Conservation (phyloP, 2,329 filamentous ascomycete species). For the Alternaria viburni region DNA sequence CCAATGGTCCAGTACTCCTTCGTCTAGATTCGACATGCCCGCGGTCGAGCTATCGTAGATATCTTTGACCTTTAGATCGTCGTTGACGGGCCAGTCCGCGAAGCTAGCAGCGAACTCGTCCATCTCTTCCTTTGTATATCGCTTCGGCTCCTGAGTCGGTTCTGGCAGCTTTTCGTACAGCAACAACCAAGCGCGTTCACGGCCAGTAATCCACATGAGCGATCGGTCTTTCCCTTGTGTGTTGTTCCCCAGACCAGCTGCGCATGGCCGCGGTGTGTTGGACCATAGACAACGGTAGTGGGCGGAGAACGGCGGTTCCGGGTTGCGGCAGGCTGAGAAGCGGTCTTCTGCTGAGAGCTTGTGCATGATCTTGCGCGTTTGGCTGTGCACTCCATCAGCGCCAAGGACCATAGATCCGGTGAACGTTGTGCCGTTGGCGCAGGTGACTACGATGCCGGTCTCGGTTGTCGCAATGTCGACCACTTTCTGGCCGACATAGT, state of each 20-base stretch:
- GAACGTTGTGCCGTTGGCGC: background rate
- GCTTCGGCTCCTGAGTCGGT: background rate
- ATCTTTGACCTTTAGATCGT: background rate
- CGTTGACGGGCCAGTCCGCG: conserved; percentile 4
- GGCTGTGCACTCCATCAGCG: conserved; percentile 1
- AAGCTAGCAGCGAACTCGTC: background rate
- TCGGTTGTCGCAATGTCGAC: background rate
- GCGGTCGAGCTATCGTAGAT: background rate
- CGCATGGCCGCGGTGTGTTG: background rate
- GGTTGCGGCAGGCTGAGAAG: background rate
- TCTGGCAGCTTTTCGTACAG: background rate
- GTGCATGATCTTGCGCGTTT: conserved; percentile 1
- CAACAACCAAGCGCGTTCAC: conserved; percentile 1
- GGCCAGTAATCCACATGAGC: background rate
- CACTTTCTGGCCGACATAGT: background rate
- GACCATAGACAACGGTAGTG: conserved; percentile 1
- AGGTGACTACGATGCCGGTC: background rate
- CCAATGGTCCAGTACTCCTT: conserved; percentile 1
- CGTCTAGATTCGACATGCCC: conserved; percentile 1
- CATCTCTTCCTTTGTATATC: background rate
- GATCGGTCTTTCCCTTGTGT: background rate
- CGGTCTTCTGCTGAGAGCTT: background rate
- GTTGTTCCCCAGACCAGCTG: background rate
- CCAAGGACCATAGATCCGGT: background rate
- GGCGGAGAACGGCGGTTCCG: background rate